phyloP scores from a whole-genome alignment of 2,329 filamentous ascomycete genomes.

The Fusarium sp. region DNA sequence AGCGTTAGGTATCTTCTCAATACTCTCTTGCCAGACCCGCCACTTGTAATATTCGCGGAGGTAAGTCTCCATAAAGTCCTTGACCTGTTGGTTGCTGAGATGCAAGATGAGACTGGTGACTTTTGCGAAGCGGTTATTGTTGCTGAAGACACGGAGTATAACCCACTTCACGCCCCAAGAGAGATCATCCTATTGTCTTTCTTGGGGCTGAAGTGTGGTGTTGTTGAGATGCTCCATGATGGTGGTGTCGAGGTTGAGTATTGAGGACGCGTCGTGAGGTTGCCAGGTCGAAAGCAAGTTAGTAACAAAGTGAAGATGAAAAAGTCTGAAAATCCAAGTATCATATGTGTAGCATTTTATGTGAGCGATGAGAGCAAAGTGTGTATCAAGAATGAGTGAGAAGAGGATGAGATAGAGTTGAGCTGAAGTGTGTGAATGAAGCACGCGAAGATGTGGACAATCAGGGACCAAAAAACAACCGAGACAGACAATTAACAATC shows the following conservation, averaged over 20 bases:
- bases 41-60: conserved; percentile 31
- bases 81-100: conserved; percentile 35
- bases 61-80: conserved; percentile 39
- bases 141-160: conserved; percentile 38
- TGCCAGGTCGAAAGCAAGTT: neutral
- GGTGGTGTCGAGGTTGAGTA: neutral
- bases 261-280: neutral
- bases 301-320: neutral
- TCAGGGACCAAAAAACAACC: neutral
- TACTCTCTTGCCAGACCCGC: conserved; percentile 28
- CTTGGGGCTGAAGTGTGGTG: neutral
- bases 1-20: conserved; percentile 19
- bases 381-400: neutral
- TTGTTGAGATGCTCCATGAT: neutral
- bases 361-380: neutral
- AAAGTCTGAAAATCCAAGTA: neutral
- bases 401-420: neutral
- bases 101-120: conserved; percentile 26
- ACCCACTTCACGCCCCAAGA: conserved; percentile 41
- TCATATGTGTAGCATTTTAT: neutral
- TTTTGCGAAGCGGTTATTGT: conserved; percentile 34
- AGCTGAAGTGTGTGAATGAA: neutral
- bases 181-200: conserved; percentile 38
- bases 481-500: neutral
- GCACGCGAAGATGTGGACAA: neutral